Conservation (phyloP, 345 rosid genomes). For the Linum tenue region DNA sequence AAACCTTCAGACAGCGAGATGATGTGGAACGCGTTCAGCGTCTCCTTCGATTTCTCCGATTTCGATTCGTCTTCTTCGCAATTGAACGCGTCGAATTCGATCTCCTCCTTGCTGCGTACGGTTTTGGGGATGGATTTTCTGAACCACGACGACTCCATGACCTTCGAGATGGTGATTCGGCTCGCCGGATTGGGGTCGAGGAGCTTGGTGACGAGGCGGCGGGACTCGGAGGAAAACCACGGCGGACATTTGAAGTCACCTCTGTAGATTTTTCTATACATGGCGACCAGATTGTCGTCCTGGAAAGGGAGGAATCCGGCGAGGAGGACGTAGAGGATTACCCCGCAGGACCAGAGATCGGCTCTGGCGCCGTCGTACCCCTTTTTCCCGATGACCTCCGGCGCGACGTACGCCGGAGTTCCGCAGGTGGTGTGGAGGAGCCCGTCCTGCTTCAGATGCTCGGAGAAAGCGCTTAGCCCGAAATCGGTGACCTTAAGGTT, state of each 20-base stretch:
- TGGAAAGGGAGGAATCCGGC: slow-evolving; percentile 88
- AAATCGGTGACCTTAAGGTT: slow-evolving; percentile 77
- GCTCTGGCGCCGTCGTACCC: slow-evolving; percentile 93
- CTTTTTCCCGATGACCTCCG: slow-evolving; percentile 73
- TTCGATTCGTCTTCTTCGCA: slow-evolving; percentile 16
- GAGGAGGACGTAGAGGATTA: slow-evolving; percentile 70
- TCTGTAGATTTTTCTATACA: slow-evolving; percentile 74
- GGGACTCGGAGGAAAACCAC: slow-evolving; percentile 72
- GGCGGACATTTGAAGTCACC: slow-evolving; percentile 94
- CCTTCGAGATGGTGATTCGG: slow-evolving; percentile 42
- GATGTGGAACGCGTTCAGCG: slow-evolving; percentile 77
- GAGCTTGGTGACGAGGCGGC: slow-evolving; percentile 64
- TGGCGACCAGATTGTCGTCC: slow-evolving; percentile 63
- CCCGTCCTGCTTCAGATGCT: slow-evolving; percentile 71
- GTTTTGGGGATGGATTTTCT: slow-evolving; percentile 38
- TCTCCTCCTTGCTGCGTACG: slow-evolving; percentile 16
- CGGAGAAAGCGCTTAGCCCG: slow-evolving; percentile 73
- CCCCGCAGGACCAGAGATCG: slow-evolving; percentile 95
- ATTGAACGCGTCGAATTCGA: slow-evolving; percentile 26
- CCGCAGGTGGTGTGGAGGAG: slow-evolving; percentile 80
- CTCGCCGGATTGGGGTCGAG: slow-evolving; percentile 74
- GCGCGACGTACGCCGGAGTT: slow-evolving; percentile 87
- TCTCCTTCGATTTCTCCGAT: slow-evolving; percentile 29
- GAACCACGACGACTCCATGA: slow-evolving; percentile 74
- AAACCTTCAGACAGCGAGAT: slow-evolving; percentile 84